Evolutionary conservation across 202 grass and related monocot species (phyloP).

Genomic region (Zoysia matrella): DNA sequence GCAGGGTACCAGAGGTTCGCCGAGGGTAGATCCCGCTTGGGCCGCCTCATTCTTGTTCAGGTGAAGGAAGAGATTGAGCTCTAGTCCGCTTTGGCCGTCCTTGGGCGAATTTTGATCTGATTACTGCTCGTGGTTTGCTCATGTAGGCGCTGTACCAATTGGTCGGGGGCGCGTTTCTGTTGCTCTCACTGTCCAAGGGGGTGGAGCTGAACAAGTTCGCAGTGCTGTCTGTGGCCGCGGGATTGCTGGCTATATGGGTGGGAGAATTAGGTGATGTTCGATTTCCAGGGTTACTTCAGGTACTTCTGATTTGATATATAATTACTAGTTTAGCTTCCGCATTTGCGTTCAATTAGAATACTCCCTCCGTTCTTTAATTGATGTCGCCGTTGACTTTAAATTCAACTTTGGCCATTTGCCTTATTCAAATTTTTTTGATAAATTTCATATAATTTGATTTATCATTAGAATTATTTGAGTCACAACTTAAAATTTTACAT

Average conservation of each 20-base stretch:
- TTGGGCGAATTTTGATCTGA: slow-evolving; percentile 38
- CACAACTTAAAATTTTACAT: too few relatives aligned
- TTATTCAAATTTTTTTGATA: too few relatives aligned
- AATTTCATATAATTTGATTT: too few relatives aligned
- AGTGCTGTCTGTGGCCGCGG: slow-evolving; percentile 58
- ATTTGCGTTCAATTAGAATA: not conserved
- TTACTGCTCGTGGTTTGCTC: slow-evolving; percentile 34
- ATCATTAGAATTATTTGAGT: too few relatives aligned
- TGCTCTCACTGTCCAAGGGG: slow-evolving; percentile 54
- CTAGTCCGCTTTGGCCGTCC: slow-evolving; percentile 13
- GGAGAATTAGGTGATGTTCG: slow-evolving; percentile 77
- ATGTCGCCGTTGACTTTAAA: too few relatives aligned
- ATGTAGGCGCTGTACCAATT: slow-evolving; percentile 61
- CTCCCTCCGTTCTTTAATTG: too few relatives aligned
- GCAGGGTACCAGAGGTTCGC: slow-evolving; percentile 90
- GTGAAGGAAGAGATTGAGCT: slow-evolving; percentile 33
- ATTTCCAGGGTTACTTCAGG: not conserved
- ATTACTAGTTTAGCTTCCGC: not conserved
- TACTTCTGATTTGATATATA: not conserved
- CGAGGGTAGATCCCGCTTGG: slow-evolving; percentile 71
- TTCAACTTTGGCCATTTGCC: too few relatives aligned
- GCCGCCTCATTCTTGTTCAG: slow-evolving; percentile 69
- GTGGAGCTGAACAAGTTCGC: slow-evolving; percentile 59
- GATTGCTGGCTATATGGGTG: slow-evolving; percentile 71
- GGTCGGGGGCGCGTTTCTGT: slow-evolving; percentile 50